Evolutionary conservation across 768 basidiomycete genomes (phyloP).

Genomic region (Auriscalpium vulgare): DNA sequence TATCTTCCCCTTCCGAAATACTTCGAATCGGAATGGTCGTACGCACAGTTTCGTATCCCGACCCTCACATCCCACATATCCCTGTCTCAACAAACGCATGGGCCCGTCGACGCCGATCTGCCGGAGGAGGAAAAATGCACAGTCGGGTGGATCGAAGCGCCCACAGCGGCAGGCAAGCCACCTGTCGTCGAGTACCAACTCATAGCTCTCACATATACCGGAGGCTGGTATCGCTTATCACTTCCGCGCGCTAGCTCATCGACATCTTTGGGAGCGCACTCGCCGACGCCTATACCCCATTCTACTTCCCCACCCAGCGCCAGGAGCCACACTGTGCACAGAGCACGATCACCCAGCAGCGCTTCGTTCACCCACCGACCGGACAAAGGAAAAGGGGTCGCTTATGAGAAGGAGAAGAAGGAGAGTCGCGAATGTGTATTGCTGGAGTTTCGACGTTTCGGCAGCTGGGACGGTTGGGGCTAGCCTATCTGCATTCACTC

Average conservation of each 20-base stretch:
- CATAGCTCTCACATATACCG: conserved; percentile 77
- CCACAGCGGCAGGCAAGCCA: conserved; percentile 17
- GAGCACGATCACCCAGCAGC: conserved; percentile 45
- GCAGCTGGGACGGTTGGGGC: conserved; percentile 84
- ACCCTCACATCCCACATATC: conserved; percentile 78
- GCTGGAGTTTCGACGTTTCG: conserved; percentile 74
- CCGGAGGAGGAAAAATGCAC: conserved; percentile 80
- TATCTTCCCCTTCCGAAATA: conserved; percentile 84
- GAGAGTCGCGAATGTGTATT: conserved; percentile 60
- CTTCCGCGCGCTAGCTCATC: conserved; percentile 36
- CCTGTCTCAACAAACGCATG: conserved; percentile 54
- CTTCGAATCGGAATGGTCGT: conserved; percentile 95
- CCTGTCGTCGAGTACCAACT: conserved; percentile 56
- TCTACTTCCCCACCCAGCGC: conserved; percentile 36
- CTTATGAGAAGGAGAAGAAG: conserved; percentile 47
- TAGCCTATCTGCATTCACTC: conserved; percentile 14
- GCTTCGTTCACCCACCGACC: conserved; percentile 41
- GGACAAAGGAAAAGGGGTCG: conserved; percentile 50
- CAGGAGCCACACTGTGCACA: conserved; percentile 28
- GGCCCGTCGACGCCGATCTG: conserved; percentile 44
- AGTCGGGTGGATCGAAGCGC: conserved; percentile 74
- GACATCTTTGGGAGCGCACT: conserved; percentile 12
- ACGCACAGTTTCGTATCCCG: conserved; percentile 87
- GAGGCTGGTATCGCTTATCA: conserved; percentile 87
- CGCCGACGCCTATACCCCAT: conserved; percentile 17